Base-by-base conservation (phyloP, 1,139 yeast species). In the Kodamaea alishanica region DNA sequence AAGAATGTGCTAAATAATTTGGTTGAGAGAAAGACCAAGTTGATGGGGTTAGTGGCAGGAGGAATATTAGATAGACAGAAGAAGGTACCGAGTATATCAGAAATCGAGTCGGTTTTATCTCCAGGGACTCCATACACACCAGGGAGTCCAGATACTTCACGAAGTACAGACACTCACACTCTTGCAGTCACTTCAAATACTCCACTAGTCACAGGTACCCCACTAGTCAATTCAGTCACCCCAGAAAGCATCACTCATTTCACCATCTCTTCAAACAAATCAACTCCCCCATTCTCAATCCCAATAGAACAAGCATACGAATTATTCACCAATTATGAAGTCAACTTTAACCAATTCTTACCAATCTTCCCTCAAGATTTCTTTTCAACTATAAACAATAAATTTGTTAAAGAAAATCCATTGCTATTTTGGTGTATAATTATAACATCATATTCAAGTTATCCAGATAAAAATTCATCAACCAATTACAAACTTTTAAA, bases 361-460 rank as follows among this genome's bases (percentile, higher is more conserved):
- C 76, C 77, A 10, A 66, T 71, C 8, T 61, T 71, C 34, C 75
- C 75, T 1, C 61, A 61, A 30, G 55, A 60, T 20, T 69, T 69
- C 45, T 68, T 66, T 46, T 47, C 54, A 26, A 47, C 54, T 33
- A 49, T 56, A 30, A 46, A 58, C 43, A 50, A 45, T 26, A 50
- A 45, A 9, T 55, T 60, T 45, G 50, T 48, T 30, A 45, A 47
- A 34, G 70, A 68, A 28, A 65, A 68, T 50, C 65, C 60, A 38
- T 51, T 71, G 22, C 49, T 70, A 23, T 71, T 71, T 48, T 71
- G 77, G 77, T 54, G 67, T 39, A 67, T 71, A 25, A 54, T 70
- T 24, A 51, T 61, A 28, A 66, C 72, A 4, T 60, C 73, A 2
- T 57, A 54, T 35, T 54, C 69, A 34, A 58, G 55, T 38, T 45